These are phyloP conservation scores for Yamadazyma dendronema DNA, from an alignment of 1,139 yeast genomes.

Conservation along the genomic window DNA sequence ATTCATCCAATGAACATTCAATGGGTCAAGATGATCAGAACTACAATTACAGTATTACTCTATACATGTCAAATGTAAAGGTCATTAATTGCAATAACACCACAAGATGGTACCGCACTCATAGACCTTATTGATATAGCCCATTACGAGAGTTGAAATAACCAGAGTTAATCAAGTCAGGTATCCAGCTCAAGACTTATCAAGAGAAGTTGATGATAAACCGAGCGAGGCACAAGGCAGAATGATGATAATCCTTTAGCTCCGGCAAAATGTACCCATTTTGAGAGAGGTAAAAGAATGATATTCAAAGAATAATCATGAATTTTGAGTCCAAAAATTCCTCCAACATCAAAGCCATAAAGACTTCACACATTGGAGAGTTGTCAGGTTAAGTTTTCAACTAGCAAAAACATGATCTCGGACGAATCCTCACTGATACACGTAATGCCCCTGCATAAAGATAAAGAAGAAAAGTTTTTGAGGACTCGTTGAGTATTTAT, in stretches of 20 bases:
- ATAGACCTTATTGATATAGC: conserved; percentile 59
- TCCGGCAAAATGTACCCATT: conserved; percentile 16
- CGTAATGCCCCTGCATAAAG: conserved; percentile 99
- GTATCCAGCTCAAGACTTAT: conserved; percentile 61
- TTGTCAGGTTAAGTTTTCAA: conserved; percentile 99
- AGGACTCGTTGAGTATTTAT: conserved; percentile 1
- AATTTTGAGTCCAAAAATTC: conserved; percentile 71
- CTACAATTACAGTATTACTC: neutral
- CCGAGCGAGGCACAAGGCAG: conserved; percentile 75
- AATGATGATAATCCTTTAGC: conserved; percentile 7
- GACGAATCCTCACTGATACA: conserved; percentile 99
- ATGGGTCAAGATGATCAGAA: too few species aligned
- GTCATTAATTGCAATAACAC: conserved; percentile 71
- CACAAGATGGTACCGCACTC: conserved; percentile 74
- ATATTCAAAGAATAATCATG: conserved; percentile 37
- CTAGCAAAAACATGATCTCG: conserved; percentile 99
- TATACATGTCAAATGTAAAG: conserved; percentile 41
- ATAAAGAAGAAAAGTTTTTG: conserved; percentile 41
- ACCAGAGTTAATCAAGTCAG: too few species aligned
- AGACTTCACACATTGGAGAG: conserved; percentile 64
- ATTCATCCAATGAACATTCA: too few species aligned
- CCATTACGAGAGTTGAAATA: too few species aligned
- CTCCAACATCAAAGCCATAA: conserved; percentile 46
- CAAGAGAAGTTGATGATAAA: conserved; percentile 3
- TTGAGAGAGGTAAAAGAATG: conserved; percentile 10